Base-by-base conservation (phyloP, 2,329 filamentous ascomycete species). In the Davidsoniella neocaledoniae region DNA sequence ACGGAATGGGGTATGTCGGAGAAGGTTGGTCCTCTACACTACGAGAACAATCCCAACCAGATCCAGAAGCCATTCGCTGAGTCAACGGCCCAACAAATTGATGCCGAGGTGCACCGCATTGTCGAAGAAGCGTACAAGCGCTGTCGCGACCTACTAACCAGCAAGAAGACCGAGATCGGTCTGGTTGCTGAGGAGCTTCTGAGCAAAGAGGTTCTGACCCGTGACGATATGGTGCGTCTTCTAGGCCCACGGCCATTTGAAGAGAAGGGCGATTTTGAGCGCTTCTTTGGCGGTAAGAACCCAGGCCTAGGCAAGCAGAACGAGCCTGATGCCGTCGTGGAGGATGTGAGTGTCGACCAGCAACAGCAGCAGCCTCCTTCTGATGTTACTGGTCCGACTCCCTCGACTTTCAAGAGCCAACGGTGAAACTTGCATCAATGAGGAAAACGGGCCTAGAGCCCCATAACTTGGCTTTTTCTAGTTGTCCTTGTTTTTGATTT, bases 1-100 rank as follows among this genome's bases (percentile, higher is more conserved):
- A 98, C 90, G n/a, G 86, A 94, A 64, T 98, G 87, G 81, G 91
- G 91, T 57, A 98, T 98, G 91, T 93, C 84, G 39, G 77, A 85
- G 57, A 93, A 94, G 68, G 81, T 98, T 43, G 90, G 90, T 26
- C 88, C 88, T 56, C 73, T 98, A 55, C 84, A 93, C 71, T 98
- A 90, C 65, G 83, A 91, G 59, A 83, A 85, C 62, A 74, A 86
- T 60, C 76, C 83, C 55, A 83, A 85, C 62, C 80, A 85, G 60
- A 68, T 95, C 53, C 81, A 88, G 62, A 98, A 98, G 71, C 91
- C 91, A 0, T 98, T 96, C 68, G 90, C 86, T 19, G 91, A 98
- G 69, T 74, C 86, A 48, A 98, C 91, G 2, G 91, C 88, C 16
- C 84, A 87, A 62, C 81, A 81, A 57, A 98, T 98, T 62, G 91